Conservation (phyloP, 2,329 filamentous ascomycete species). For the Epicoccum sorghinum region DNA sequence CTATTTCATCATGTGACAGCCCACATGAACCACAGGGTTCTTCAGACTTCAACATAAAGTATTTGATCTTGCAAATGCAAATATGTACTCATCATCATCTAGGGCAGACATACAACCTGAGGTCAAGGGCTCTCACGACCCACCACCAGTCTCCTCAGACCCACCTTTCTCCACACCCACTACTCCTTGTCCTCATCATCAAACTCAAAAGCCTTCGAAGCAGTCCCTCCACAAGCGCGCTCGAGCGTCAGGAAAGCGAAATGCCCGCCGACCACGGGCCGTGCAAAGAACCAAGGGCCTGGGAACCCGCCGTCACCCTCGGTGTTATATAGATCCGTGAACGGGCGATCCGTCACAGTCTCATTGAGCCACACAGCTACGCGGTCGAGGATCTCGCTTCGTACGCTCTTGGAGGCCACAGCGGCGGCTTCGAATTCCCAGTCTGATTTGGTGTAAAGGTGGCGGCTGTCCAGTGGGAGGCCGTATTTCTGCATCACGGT, state of each 20-base stretch:
- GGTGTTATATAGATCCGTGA: slow-evolving; percentile 84
- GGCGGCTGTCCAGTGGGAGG: slow-evolving; percentile 79
- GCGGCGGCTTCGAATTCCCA: slow-evolving; percentile 91
- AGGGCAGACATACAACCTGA: neutral
- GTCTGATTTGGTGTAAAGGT: slow-evolving; percentile 86
- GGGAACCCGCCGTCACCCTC: slow-evolving; percentile 78
- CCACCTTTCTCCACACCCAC: neutral
- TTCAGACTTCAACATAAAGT: slow-evolving; percentile 10
- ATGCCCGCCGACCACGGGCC: slow-evolving; percentile 84
- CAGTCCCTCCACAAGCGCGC: slow-evolving; percentile 71
- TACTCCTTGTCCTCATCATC: neutral
- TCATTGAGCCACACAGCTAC: slow-evolving; percentile 86
- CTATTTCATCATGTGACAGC: neutral
- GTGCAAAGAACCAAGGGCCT: slow-evolving; percentile 75
- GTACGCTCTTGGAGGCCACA: slow-evolving; percentile 70
- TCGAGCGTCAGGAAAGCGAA: slow-evolving; percentile 85
- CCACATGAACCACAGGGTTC: slow-evolving; percentile 1
- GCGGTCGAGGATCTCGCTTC: slow-evolving; percentile 73
- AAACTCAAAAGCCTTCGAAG: neutral
- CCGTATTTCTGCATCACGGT: slow-evolving; percentile 81
- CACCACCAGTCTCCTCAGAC: neutral
- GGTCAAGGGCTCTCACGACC: neutral
- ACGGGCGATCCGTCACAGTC: slow-evolving; percentile 73
- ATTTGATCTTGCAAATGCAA: neutral
- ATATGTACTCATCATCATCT: neutral